Evolutionary conservation across 148 eudicot genomes (phyloP), one percentile per base, ranked within the genome.

Genomic region (Silene conica): DNA sequence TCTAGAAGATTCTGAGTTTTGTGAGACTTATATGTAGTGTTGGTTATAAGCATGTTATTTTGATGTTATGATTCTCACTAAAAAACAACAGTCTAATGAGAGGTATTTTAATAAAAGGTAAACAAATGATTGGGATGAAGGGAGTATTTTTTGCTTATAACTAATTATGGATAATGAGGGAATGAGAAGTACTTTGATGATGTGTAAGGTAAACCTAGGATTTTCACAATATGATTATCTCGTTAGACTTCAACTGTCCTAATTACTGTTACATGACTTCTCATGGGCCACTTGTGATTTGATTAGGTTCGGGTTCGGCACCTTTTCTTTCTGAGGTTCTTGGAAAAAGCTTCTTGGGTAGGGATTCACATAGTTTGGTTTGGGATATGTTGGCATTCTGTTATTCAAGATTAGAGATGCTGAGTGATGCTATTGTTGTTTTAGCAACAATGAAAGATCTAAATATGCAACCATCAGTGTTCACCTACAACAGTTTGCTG

Each of bases 381-480:
- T 92, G 98, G 98, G 93, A 92, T 79, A 82, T 83, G 90, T 64
- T 90, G 79, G 89, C 92, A 18, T 90, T 89, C 84, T 84, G 83
- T 72, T 92, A 92, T 74, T 90, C 90, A 23, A 82, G 85, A 79
- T 76, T 67, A 25, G 86, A 81, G 68, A 87, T 92, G 92, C 81
- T 89, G 48, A 77, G 85, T 60, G 98, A 89, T 81, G 92, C 93
- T 55, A 83, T 92, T 19, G 79, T 80, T 81, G 88, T 89, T 76
- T 76, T 92, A 43, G 80, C 84, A 38, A 89, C 87, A 80, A 90
- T 92, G 98, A 92, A 89, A 67, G 87, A 83, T 71, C 71, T 92
- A 58, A 65, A 76, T 70, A 75, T 92, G 25, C 87, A 65, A 69
- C 87, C 89, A 43, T 90, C 98, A 56, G 84, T 89, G 56, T 64